These are phyloP conservation scores for Neurospora sp. DNA, from an alignment of 495 filamentous ascomycete genomes.

Conservation along the genomic window DNA sequence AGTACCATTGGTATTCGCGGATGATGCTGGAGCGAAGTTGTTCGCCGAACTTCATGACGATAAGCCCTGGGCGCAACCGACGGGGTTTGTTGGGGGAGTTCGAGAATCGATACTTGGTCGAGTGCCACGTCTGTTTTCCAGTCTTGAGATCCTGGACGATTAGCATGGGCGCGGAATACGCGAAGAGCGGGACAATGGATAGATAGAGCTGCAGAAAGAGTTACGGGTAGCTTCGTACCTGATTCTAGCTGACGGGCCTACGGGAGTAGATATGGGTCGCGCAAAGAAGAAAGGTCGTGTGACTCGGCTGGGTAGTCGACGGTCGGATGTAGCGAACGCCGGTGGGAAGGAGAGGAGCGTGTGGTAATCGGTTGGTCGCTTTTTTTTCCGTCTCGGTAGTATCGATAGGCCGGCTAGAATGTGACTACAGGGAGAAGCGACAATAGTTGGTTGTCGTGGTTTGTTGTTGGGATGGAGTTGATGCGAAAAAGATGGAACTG, in stretches of 20 bases:
- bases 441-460: background rate
- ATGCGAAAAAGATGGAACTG: background rate
- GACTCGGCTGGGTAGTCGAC: background rate
- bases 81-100: constrained; percentile 16
- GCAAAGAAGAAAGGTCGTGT: background rate
- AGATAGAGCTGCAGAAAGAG: background rate
- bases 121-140: constrained; percentile 22
- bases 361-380: background rate
- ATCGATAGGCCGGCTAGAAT: background rate
- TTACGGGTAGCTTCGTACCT: background rate
- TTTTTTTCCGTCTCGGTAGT: background rate
- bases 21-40: constrained; percentile 89
- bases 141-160: constrained; percentile 41
- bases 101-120: constrained; percentile 10
- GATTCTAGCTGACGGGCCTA: background rate
- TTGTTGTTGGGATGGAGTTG: background rate
- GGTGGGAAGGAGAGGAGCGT: background rate
- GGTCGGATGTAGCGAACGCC: background rate
- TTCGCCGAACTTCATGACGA: constrained; percentile 81
- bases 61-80: constrained; percentile 25
- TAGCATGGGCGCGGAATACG: constrained; percentile 26
- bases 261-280: background rate
- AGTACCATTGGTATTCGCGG: constrained; percentile 92
- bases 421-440: background rate
- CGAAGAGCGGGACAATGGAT: background rate